Evolutionary conservation across 139 green algal genomes (phyloP), one percentile per base, ranked within the genome.

Genomic region (Haematococcus sp.): DNA sequence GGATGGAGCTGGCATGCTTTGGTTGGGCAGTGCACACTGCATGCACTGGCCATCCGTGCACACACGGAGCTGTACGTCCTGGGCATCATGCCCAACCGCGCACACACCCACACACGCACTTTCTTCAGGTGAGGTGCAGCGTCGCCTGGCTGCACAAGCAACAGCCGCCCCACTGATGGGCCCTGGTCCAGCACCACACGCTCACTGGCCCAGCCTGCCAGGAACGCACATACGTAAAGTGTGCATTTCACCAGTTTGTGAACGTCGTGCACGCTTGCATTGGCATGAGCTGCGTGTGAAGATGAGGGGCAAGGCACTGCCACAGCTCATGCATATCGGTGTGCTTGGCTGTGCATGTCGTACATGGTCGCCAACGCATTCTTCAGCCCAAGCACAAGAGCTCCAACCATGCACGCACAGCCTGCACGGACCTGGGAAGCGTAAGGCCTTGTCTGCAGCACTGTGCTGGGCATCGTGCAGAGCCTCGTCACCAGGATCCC

Each of bases 391-490:
- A 49, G 40, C 40, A 49, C 11, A 7, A 49, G 40, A 7, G 7
- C 7, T 49, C 40, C n/a, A n/a, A n/a, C n/a, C n/a, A n/a, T 49
- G 40, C 40, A 28, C 23, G 4, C 61, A 49, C 17, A 25, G 19
- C 61, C 49, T 16, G 28, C 33, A 19, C n/a, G 19, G 5, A 55
- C 27, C 74, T 40, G 30, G 54, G 35, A 79, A 79, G 35, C 40
- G 30, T 20, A 79, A 68, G 0, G 56, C 74, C 0, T 54, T 27
- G 0, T 34, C 34, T 25, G 68, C 55, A 7, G 74, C 43, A 49
- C 66, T 68, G 52, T 79, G 74, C 33, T 74, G 67, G 4, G 34
- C 34, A 1, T 51, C 54, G 54, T 79, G 74, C 34, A 73, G 65
- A 0, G 46, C 63, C 40, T 79, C 74, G 40, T 79, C 74, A 22